Percentiles rank a stretch among this genome's conserved stretches.
Conservation (phyloP, 768 basidiomycete species). For the Kwoniella mangroviensis region DNA sequence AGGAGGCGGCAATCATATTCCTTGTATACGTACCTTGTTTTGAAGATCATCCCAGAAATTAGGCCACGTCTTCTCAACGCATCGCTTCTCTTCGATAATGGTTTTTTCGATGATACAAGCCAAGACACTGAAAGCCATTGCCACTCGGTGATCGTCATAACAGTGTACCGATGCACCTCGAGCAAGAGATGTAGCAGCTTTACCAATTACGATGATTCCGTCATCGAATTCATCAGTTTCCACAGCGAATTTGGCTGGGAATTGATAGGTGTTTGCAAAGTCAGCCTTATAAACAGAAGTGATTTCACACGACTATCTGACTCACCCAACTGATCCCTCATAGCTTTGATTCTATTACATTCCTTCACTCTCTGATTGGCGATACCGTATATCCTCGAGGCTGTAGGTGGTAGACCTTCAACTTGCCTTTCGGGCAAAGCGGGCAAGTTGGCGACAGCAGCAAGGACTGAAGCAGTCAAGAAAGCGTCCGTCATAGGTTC, state of each 20-base stretch:
- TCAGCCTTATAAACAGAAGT: background rate
- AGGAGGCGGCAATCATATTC: background rate
- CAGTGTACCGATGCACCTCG: constrained; percentile 84
- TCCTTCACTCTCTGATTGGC: constrained; percentile 99
- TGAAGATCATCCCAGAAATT: constrained; percentile 99
- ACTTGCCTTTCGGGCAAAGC: constrained; percentile 58
- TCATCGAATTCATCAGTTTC: constrained; percentile 89
- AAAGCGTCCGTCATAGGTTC: constrained; percentile 99
- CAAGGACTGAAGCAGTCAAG: constrained; percentile 89
- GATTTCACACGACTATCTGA: background rate
- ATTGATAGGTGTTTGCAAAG: background rate
- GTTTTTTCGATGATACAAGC: constrained; percentile 74
- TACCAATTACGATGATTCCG: constrained; percentile 87
- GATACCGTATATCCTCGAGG: constrained; percentile 88
- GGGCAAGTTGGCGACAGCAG: constrained; percentile 71
- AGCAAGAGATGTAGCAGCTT: constrained; percentile 67
- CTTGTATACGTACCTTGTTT: constrained; percentile 71
- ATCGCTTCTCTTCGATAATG: constrained; percentile 90
- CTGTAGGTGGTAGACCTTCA: constrained; percentile 54
- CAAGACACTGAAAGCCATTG: constrained; percentile 95
- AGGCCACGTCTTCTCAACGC: constrained; percentile 99
- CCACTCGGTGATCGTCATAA: constrained; percentile 98
- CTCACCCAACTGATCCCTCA: constrained; percentile 91
- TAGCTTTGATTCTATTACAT: constrained; percentile 93
- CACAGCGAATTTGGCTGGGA: constrained; percentile 87